Evolutionary conservation across 1,284 basidiomycete species (phyloP), one percentile per base, ranked within the genome.

Genomic region (Inonotus hispidus): DNA sequence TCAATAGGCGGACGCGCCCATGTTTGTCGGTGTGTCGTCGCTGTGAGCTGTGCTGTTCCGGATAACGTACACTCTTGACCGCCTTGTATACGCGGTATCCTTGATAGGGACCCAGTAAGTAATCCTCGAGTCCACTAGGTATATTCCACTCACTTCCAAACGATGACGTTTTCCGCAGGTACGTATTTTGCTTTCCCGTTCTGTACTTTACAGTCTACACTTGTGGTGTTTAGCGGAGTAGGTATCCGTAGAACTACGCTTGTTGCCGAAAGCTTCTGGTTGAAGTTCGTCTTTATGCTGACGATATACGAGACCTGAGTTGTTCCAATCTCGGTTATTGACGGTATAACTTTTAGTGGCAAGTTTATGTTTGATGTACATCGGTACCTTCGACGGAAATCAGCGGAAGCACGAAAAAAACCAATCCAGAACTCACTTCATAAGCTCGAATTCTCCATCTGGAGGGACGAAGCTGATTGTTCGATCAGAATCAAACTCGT

Each of bases 1-100:
- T 97, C 93, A 69, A 99, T 98, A 5, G 97, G 97, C 10, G 97
- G 96, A 54, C 96, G 82, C 10, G 93, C 93, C 97, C 97, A 99
- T 1, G 95, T 87, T 81, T 98, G 95, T 47, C 91, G 85, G 61
- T 85, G 83, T 0, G 95, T 98, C 21, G 92, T 96, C 62, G 85
- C 85, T 1, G 94, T 92, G 56, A 98, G 77, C 39, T 85, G 83
- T 2, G 94, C 95, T 21, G 90, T 86, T 0, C 88, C 96, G 1
- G 85, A 85, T 60, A 99, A 83, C 0, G 92, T 93, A 66, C 87
- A 84, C 75, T 99, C 96, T 66, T 93, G 87, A 16, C 90, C 90
- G 50, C 97, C 97, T 74, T 98, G 95, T 66, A 99, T 81, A 60
- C 93, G 81, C 1, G 93, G 88, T 53, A 99, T 88, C 73, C 95